Conservation (phyloP, 495 filamentous ascomycete genomes). For the Neurospora hispaniola region DNA sequence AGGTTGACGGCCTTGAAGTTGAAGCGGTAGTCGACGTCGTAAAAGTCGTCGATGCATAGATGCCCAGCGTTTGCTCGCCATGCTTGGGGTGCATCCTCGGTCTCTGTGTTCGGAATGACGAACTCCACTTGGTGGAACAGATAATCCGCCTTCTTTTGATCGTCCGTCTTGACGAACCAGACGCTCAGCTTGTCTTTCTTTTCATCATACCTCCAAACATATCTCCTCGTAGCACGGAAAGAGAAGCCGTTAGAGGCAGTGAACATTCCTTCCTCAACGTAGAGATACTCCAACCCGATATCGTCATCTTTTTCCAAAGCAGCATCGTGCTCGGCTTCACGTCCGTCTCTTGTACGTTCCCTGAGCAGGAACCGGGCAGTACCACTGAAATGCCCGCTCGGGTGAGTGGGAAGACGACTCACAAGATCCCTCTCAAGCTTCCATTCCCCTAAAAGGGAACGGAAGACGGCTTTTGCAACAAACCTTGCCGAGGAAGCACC, state of each 20-base stretch:
- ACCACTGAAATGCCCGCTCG: constrained; percentile 51
- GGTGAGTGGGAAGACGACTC: constrained; percentile 37
- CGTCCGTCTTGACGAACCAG: constrained; percentile 55
- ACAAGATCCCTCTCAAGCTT: constrained; percentile 39
- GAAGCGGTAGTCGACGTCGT: constrained; percentile 52
- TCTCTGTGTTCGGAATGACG: constrained; percentile 8
- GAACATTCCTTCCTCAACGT: constrained; percentile 53
- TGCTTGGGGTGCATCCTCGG: constrained; percentile 12
- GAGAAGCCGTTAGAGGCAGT: constrained; percentile 33
- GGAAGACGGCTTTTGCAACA: constrained; percentile 55
- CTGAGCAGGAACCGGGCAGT: constrained; percentile 53
- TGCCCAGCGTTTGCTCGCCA: constrained; percentile 51
- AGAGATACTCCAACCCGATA: constrained; percentile 51
- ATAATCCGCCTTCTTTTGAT: constrained; percentile 48
- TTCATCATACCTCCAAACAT: constrained; percentile 50
- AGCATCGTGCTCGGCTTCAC: constrained; percentile 27
- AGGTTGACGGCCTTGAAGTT: constrained; percentile 44
- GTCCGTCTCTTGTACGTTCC: constrained; percentile 34
- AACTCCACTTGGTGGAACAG: constrained; percentile 53
- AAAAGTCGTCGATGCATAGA: constrained; percentile 54
- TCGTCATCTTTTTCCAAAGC: constrained; percentile 19
- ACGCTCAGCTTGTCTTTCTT: constrained; percentile 44
- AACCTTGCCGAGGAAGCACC: constrained; percentile 32
- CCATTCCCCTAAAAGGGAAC: constrained; percentile 68
- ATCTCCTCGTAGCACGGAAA: constrained; percentile 41